phyloP scores from a whole-genome alignment of 106 monocot genomes.

The Apostasia ramifera region DNA sequence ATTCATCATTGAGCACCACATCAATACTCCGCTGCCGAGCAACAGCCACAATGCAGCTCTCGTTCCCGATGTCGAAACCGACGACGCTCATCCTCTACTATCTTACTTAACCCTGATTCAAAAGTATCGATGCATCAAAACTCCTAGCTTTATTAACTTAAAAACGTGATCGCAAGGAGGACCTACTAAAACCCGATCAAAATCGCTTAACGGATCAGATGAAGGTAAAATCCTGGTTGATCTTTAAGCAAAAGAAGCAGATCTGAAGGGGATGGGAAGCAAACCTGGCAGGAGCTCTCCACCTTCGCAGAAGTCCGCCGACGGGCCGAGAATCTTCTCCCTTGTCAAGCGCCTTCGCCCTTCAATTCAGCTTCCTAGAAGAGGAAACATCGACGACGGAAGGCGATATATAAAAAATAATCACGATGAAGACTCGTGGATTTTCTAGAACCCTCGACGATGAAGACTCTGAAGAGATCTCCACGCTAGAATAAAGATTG shows the following conservation, averaged over 20 bases:
- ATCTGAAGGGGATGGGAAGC: neutral
- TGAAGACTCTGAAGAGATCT: neutral
- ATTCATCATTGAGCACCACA: slow-evolving; percentile 86
- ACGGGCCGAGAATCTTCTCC: neutral
- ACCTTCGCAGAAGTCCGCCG: neutral
- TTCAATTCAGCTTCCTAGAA: neutral
- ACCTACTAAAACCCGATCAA: no score
- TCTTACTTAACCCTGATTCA: no score
- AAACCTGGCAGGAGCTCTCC: neutral
- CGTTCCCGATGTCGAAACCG: slow-evolving; percentile 85
- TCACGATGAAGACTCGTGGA: neutral
- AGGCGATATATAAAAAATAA: neutral
- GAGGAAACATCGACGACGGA: no score
- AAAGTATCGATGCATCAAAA: neutral
- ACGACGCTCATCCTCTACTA: slow-evolving; percentile 69
- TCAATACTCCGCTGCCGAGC: slow-evolving; percentile 88
- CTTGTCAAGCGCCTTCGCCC: neutral
- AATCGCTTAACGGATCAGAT: no score
- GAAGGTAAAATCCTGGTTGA: no score
- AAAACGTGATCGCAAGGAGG: no score
- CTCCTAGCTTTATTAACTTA: no score
- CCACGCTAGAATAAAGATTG: no score
- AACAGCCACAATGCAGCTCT: slow-evolving; percentile 77
- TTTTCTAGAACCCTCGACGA: slow-evolving; percentile 25
- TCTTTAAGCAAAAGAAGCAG: neutral